phyloP scores from a whole-genome alignment of 441 rosid species.

The Arabidopsis hybrid region DNA sequence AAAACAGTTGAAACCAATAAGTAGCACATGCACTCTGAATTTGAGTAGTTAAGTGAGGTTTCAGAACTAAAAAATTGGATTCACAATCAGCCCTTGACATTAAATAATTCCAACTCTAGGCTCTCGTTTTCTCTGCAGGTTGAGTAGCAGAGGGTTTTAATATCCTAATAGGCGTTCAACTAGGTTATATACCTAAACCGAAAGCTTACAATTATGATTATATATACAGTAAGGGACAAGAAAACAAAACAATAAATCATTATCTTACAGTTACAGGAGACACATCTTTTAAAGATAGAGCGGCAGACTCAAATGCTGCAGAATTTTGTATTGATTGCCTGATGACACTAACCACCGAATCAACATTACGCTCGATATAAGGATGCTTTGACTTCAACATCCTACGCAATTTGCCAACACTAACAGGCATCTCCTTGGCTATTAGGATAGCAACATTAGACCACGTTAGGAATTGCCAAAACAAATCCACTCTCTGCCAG shows the following conservation, averaged over 20 bases:
- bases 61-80: constrained; percentile 8
- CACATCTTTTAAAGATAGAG: constrained; percentile 61
- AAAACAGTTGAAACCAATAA: constrained; percentile 7
- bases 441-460: constrained; percentile 41
- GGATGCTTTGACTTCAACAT: constrained; percentile 74
- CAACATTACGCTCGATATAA: constrained; percentile 78
- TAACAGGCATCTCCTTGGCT: constrained; percentile 94
- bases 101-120: constrained; percentile 5
- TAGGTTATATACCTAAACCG: constrained; percentile 19
- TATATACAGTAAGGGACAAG: constrained; percentile 16
- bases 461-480: constrained; percentile 21
- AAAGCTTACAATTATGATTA: constrained; percentile 9
- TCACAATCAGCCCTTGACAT: constrained; percentile 17
- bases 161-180: constrained; percentile 7
- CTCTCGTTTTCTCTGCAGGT: constrained; percentile 7
- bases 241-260: constrained; percentile 3
- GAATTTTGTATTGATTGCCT: constrained; percentile 74
- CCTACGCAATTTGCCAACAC: constrained; percentile 64
- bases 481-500: constrained; percentile 12
- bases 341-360: constrained; percentile 68
- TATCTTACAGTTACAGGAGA: constrained; percentile 60
- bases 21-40: background rate
- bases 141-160: constrained; percentile 5
- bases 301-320: constrained; percentile 74
- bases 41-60: background rate